Conservation (phyloP, 768 basidiomycete species). For the Mycena floridula region DNA sequence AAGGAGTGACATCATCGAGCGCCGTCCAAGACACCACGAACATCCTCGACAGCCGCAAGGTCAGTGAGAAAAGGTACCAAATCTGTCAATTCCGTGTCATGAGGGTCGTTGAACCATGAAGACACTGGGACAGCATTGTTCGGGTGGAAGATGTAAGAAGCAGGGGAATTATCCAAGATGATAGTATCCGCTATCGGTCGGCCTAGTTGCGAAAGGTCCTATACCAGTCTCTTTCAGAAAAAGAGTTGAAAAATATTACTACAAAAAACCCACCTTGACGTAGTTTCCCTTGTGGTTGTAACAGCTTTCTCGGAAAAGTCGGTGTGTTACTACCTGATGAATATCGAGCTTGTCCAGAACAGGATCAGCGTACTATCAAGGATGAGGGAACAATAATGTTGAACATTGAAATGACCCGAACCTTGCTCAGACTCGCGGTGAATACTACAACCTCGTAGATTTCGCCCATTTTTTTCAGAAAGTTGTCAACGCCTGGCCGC, state of each 20-base stretch:
- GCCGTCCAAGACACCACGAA: slow-evolving; percentile 87
- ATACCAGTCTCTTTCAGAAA: slow-evolving; percentile 3
- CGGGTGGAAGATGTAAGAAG: slow-evolving; percentile 98
- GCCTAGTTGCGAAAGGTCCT: slow-evolving; percentile 97
- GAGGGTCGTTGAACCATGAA: slow-evolving; percentile 99
- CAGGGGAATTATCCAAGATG: slow-evolving; percentile 98
- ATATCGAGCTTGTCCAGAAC: slow-evolving; percentile 95
- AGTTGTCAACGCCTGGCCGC: slow-evolving; percentile 95
- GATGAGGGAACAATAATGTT: slow-evolving; percentile 5
- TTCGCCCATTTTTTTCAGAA: slow-evolving; percentile 97
- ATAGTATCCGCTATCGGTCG: slow-evolving; percentile 91
- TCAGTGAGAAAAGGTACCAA: slow-evolving; percentile 92
- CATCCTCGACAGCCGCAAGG: slow-evolving; percentile 78
- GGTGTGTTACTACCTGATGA: slow-evolving; percentile 87
- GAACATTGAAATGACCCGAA: slow-evolving; percentile 25
- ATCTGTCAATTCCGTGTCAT: slow-evolving; percentile 96
- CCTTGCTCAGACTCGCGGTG: slow-evolving; percentile 97
- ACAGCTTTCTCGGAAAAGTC: slow-evolving; percentile 96
- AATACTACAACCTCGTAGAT: slow-evolving; percentile 98
- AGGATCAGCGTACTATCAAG: slow-evolving; percentile 87
- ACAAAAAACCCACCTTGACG: slow-evolving; percentile 69
- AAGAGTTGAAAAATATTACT: neutral
- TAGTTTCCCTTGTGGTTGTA: slow-evolving; percentile 99
- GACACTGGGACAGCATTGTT: slow-evolving; percentile 99
- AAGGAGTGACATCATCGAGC: slow-evolving; percentile 49